Evolutionary conservation across 129 eudicot species (phyloP).

Genomic region (Silybum marianum): DNA sequence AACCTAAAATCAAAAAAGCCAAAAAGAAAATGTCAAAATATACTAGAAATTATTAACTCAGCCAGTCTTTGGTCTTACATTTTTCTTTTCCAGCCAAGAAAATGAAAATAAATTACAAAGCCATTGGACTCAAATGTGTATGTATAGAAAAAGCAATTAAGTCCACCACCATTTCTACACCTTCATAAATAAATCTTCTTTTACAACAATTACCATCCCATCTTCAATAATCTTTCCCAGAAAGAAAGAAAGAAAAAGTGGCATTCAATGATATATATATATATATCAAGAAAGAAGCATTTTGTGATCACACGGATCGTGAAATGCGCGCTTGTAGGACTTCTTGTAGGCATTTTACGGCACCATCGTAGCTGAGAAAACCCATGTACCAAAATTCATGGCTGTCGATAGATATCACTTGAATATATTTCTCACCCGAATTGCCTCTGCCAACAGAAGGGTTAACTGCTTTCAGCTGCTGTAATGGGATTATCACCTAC

Average conservation of each 20-base stretch:
- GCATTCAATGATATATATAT: background rate
- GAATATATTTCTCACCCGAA: slow-evolving; percentile 77
- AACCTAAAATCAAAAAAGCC: background rate
- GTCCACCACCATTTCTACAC: slow-evolving; percentile 23
- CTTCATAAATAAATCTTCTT: slow-evolving; percentile 23
- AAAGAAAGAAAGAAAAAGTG: background rate
- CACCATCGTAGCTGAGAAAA: slow-evolving; percentile 67
- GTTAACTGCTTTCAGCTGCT: slow-evolving; percentile 73
- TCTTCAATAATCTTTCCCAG: slow-evolving; percentile 15
- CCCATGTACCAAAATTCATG: slow-evolving; percentile 98
- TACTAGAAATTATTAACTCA: slow-evolving; percentile 23
- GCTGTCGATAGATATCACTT: slow-evolving; percentile 72
- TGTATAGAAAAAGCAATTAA: background rate
- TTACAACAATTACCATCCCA: slow-evolving; percentile 25
- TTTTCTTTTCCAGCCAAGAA: background rate
- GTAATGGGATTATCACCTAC: slow-evolving; percentile 84
- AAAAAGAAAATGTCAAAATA: background rate
- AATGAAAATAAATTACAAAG: slow-evolving; percentile 30
- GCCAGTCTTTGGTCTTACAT: background rate
- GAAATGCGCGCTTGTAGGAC: slow-evolving; percentile 41
- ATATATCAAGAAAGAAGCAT: background rate
- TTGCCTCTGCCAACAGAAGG: slow-evolving; percentile 70
- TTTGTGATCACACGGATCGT: slow-evolving; percentile 47
- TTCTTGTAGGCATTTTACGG: slow-evolving; percentile 62
- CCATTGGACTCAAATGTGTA: background rate